phyloP scores from a whole-genome alignment of 2,329 filamentous ascomycete genomes.

The Macrophomina tecta region DNA sequence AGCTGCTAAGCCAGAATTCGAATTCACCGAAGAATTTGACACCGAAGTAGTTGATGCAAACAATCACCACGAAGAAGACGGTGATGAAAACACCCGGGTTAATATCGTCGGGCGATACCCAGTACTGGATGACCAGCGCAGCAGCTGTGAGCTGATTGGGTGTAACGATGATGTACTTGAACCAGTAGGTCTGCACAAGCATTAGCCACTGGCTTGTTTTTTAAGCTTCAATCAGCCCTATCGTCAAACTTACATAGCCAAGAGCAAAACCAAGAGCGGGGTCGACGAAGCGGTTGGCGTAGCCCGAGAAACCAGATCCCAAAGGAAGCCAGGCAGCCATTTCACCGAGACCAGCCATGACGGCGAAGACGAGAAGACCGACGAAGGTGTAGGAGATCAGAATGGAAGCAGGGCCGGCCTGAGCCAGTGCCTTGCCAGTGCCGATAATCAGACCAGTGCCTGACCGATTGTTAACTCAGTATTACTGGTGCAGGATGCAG shows the following conservation, averaged over 20 bases:
- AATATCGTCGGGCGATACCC: conserved; percentile 68
- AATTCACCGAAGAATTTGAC: conserved; percentile 62
- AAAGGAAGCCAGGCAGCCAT: conserved; percentile 85
- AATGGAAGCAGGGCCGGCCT: conserved; percentile 67
- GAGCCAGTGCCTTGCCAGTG: conserved; percentile 57
- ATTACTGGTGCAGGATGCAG: conserved; percentile 52
- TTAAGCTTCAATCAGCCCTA: conserved; percentile 32
- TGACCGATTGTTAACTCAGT: conserved; percentile 1
- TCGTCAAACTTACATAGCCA: conserved; percentile 63
- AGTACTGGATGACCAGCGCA: conserved; percentile 80
- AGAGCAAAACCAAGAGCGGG: conserved; percentile 81
- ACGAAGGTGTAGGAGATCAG: conserved; percentile 74
- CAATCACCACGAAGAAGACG: conserved; percentile 54
- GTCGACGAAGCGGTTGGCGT: conserved; percentile 79
- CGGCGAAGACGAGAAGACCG: conserved; percentile 76
- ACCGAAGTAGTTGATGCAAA: conserved; percentile 58
- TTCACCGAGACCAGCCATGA: conserved; percentile 82
- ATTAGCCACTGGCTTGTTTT: conserved; percentile 33
- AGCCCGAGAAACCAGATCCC: conserved; percentile 80
- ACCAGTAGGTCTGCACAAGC: conserved; percentile 58
- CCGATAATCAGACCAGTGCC: conserved; percentile 75
- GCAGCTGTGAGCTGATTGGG: conserved; percentile 84
- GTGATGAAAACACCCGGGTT: conserved; percentile 84
- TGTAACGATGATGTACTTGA: conserved; percentile 83
- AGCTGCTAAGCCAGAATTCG: conserved; percentile 56